A percentile compares a stretch with the other conserved stretches of the same genome.
Conservation (phyloP, 108 stramenopile species). For the Discostella pseudostelligera region DNA sequence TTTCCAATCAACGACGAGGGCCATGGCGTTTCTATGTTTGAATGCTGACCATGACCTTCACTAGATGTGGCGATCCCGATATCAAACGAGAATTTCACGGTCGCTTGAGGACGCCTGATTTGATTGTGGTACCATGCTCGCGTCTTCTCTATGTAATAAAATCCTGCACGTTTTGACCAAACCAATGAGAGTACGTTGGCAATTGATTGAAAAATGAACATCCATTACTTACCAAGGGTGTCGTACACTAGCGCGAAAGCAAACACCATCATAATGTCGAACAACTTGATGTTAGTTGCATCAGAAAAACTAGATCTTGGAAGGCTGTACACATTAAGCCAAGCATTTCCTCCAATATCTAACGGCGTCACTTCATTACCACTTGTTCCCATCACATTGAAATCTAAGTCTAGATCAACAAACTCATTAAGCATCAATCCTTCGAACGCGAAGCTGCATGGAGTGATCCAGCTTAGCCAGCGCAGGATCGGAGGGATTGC, state of each 20-base stretch:
- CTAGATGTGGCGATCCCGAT: neutral
- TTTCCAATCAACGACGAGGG: conserved; percentile 6
- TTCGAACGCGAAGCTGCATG: conserved; percentile 44
- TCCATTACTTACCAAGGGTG: neutral
- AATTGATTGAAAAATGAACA: neutral
- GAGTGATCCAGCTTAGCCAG: conserved; percentile 47
- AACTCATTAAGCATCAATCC: conserved; percentile 30
- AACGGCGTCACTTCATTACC: conserved; percentile 13
- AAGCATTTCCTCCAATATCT: neutral
- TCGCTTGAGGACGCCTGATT: conserved; percentile 32
- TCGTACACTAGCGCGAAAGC: conserved; percentile 41
- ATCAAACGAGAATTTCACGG: conserved; percentile 10
- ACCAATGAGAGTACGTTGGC: neutral
- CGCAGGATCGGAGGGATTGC: conserved; percentile 25
- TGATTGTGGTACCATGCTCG: conserved; percentile 36
- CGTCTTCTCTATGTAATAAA: conserved; percentile 29
- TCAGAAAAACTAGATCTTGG: neutral
- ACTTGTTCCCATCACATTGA: conserved; percentile 10
- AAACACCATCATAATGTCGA: conserved; percentile 43
- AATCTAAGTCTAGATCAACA: neutral
- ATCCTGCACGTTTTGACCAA: conserved; percentile 8
- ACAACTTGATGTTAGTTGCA: conserved; percentile 13
- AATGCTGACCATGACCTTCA: neutral
- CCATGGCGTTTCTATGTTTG: neutral
- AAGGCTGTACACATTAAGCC: neutral